phyloP scores from a whole-genome alignment of 108 stramenopile genomes.

The Pseudonitzschia multiseries region DNA sequence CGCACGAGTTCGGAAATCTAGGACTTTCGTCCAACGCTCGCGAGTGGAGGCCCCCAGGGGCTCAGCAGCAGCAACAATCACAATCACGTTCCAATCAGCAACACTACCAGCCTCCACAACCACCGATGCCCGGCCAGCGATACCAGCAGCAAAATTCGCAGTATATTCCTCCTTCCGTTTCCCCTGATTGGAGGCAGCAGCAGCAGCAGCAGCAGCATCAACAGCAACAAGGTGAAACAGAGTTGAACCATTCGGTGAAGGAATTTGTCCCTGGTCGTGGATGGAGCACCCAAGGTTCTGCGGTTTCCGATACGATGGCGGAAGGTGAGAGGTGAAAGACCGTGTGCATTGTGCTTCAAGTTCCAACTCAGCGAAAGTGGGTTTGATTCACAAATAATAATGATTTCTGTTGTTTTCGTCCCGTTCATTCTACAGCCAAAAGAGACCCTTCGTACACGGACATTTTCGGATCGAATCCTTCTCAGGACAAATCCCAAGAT shows the following conservation, averaged over 20 bases:
- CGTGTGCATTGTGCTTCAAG: background rate
- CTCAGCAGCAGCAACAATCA: background rate
- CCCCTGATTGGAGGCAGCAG: slow-evolving; percentile 9
- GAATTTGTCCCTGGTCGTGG: slow-evolving; percentile 51
- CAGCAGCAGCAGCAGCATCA: background rate
- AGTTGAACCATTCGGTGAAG: slow-evolving; percentile 37
- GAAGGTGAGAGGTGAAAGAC: background rate
- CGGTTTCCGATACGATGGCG: background rate
- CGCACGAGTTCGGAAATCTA: slow-evolving; percentile 20
- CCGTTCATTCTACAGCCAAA: slow-evolving; percentile 2
- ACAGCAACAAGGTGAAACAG: slow-evolving; percentile 14
- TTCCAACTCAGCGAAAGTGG: background rate
- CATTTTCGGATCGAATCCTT: slow-evolving; percentile 13
- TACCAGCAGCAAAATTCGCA: slow-evolving; percentile 2
- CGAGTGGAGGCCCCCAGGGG: slow-evolving; percentile 32
- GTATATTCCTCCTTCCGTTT: background rate
- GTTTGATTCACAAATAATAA: no score
- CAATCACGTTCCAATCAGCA: background rate
- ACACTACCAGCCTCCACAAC: background rate
- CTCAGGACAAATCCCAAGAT: slow-evolving; percentile 5
- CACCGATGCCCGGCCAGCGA: background rate
- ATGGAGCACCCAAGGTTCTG: slow-evolving; percentile 27
- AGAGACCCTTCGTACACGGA: slow-evolving; percentile 16
- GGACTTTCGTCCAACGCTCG: slow-evolving; percentile 35
- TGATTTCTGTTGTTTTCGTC: no score